Base-by-base conservation (phyloP, 495 filamentous ascomycete species). In the Friedmanniomyces simplex region DNA sequence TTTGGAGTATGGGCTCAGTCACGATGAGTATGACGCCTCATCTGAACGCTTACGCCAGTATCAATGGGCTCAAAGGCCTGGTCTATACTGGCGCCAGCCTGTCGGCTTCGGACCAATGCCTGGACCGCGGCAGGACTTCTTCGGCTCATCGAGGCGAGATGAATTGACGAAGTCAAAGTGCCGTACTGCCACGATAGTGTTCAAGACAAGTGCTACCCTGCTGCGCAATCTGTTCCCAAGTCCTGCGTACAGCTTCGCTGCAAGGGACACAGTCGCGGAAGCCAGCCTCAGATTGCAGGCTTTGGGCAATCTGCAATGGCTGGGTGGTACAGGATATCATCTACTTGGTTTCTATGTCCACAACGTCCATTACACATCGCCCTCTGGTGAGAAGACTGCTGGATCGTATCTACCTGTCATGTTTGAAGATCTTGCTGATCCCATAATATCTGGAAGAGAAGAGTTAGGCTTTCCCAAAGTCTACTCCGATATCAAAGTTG, bases 391-490 rank as follows among this genome's bases (percentile, higher is more conserved):
- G 62, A 36, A n/a, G n/a, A n/a, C n/a, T n/a, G n/a, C n/a, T n/a
- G 79, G 79, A 0, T 72, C 73, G 4, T 82, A 77, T 52, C 58
- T 81, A 60, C 74, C 78, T 0, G 68, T 82, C n/a, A 63, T 82
- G 6, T 77, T 83, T 42, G 77, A 80, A 60, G 71, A 59, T 55
- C 64, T 79, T 22, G 66, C 78, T 0, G 76, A 82, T 58, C 74
- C 76, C 0, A 78, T 81, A 36, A 66, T 79, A 0, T 72, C 73
- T 12, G 77, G 77, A 0, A 63, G 77, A 22, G 79, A 83, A 39
- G 79, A 82, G 61, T 67, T 80, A 14, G 79, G 78, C 10, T 76
- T 81, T 72, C 78, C 79, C 1, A 82, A 80, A 66, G 43, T 81
- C 7, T 79, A 72, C 43, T 68, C 68, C 32, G 71, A 72, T 0